Evolutionary conservation across 2,329 filamentous ascomycete species (phyloP).

Genomic region (Blastomyces emzantsi): DNA sequence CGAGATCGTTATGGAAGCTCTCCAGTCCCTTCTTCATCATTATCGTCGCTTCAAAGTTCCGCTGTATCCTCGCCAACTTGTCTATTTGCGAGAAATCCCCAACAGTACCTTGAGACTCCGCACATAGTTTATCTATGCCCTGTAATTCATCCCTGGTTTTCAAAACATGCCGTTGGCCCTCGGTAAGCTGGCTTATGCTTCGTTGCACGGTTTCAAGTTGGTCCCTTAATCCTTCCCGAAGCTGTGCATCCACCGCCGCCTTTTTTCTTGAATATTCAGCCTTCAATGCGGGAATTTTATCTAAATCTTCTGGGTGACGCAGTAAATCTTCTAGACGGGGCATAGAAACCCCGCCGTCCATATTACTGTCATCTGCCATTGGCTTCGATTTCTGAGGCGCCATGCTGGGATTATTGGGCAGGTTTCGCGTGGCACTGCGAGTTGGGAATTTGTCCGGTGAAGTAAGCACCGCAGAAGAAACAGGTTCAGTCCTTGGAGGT

Average conservation of each 20-base stretch:
- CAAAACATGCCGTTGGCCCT: constrained; percentile 85
- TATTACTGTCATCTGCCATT: constrained; percentile 31
- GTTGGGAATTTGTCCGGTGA: not conserved
- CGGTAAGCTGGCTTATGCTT: constrained; percentile 79
- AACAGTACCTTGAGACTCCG: constrained; percentile 95
- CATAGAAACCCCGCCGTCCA: constrained; percentile 56
- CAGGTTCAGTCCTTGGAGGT: constrained; percentile 3
- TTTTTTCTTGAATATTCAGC: constrained; percentile 94
- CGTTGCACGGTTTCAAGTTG: constrained; percentile 91
- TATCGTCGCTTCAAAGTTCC: constrained; percentile 91
- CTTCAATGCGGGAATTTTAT: constrained; percentile 86
- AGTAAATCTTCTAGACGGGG: constrained; percentile 82
- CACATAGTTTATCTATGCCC: constrained; percentile 95
- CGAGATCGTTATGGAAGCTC: constrained; percentile 70
- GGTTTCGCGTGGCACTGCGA: not conserved
- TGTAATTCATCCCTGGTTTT: constrained; percentile 97
- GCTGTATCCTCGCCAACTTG: constrained; percentile 50
- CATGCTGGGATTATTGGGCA: not conserved
- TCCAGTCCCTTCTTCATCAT: constrained; percentile 88
- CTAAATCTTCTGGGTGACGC: constrained; percentile 90
- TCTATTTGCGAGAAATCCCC: constrained; percentile 88
- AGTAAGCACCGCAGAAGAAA: not conserved
- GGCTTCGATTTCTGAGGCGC: constrained; percentile 8
- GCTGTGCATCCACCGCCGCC: constrained; percentile 76
- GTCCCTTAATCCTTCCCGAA: constrained; percentile 77